These are phyloP conservation scores for Arxiozyma bovina DNA, from an alignment of 1,139 yeast genomes.

Conservation along the genomic window DNA sequence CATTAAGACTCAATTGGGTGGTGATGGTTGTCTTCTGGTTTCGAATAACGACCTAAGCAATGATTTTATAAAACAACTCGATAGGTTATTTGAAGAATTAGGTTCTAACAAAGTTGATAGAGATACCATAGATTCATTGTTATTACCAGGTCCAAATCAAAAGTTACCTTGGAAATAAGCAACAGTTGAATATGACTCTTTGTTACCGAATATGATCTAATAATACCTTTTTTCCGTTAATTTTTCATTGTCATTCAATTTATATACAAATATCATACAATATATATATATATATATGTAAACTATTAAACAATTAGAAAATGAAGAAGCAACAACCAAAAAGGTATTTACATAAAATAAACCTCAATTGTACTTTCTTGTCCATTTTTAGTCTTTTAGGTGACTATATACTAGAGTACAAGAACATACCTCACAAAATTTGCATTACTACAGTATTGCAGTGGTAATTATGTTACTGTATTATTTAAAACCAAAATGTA, in stretches of 20 bases:
- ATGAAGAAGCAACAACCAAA: no score
- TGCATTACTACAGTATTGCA: no score
- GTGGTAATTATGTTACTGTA: no score
- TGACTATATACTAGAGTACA: no score
- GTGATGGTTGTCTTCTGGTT: conserved; percentile 68
- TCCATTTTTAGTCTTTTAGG: background rate
- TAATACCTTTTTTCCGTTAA: background rate
- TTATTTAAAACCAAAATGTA: no score
- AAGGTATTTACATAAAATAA: no score
- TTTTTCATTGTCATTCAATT: no score
- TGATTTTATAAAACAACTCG: conserved; percentile 17
- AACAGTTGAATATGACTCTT: background rate
- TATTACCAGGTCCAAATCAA: conserved; percentile 15
- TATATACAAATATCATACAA: no score
- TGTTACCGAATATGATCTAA: background rate
- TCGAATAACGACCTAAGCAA: conserved; percentile 6
- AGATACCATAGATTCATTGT: conserved; percentile 11
- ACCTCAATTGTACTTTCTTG: background rate
- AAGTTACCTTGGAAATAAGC: conserved; percentile 13
- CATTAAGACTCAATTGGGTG: conserved; percentile 80
- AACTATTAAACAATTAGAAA: background rate
- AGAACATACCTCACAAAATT: background rate
- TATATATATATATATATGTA: no score
- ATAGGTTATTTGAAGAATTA: conserved; percentile 10
- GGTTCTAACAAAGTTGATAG: conserved; percentile 10